Conservation (phyloP, 2,329 filamentous ascomycete species). For the Talaromyces piceae region DNA sequence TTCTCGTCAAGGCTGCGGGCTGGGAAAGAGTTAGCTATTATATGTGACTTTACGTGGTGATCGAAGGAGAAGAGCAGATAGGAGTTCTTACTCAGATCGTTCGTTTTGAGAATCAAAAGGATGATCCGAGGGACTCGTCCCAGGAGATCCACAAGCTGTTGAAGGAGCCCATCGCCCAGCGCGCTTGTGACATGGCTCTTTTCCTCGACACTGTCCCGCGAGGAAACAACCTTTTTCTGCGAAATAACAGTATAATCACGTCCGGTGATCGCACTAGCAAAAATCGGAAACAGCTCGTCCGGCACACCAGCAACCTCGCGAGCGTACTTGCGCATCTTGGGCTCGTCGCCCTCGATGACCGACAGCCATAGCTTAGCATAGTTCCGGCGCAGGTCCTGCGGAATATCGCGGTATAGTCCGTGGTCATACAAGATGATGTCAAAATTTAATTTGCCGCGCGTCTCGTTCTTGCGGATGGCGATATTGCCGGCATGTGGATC, state of each 20-base stretch:
- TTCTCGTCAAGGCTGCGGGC: conserved; percentile 87
- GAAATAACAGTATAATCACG: conserved; percentile 75
- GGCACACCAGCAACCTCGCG: conserved; percentile 81
- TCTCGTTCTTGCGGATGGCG: conserved; percentile 71
- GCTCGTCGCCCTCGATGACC: conserved; percentile 82
- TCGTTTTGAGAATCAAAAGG: conserved; percentile 91
- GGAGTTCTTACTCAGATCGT: conserved; percentile 65
- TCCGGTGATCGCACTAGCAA: conserved; percentile 92
- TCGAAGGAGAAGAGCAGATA: not conserved
- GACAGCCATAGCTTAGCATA: conserved; percentile 98
- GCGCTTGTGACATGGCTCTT: conserved; percentile 79
- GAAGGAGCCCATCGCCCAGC: conserved; percentile 79
- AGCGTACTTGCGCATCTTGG: conserved; percentile 79
- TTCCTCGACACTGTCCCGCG: conserved; percentile 61
- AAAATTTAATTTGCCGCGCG: conserved; percentile 64
- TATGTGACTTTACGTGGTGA: not conserved
- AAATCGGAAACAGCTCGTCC: conserved; percentile 87
- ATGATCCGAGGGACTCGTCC: conserved; percentile 88
- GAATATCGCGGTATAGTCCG: conserved; percentile 90
- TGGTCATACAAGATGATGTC: conserved; percentile 96
- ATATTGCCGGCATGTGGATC: conserved; percentile 97
- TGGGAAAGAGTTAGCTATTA: conserved; percentile 18
- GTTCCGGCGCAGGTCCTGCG: conserved; percentile 64
- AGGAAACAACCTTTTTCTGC: conserved; percentile 46
- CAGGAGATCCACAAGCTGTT: conserved; percentile 79